Percentiles rank a stretch among this genome's conserved stretches.
Evolutionary conservation across 2,329 filamentous ascomycete species (phyloP).

Genomic region (Trichoderma lentiforme): DNA sequence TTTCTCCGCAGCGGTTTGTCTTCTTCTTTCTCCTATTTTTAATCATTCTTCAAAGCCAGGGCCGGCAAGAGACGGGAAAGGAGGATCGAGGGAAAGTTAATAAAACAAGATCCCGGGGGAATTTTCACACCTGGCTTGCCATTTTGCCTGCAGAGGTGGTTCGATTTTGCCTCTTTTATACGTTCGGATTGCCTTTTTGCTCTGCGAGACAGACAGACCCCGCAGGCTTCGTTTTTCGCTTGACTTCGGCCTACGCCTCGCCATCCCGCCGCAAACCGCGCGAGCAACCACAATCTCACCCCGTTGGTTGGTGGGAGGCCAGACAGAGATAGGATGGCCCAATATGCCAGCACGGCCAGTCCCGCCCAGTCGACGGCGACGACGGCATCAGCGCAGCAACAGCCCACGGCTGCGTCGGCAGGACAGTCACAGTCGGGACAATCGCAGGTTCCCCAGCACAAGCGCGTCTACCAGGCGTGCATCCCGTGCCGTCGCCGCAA

Average conservation of each 20-base stretch:
- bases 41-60: neutral
- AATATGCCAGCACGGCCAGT: slow-evolving; percentile 23
- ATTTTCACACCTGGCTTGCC: neutral
- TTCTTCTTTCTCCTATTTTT: neutral
- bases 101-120: neutral
- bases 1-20: neutral
- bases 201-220: slow-evolving; percentile 11
- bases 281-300: slow-evolving; percentile 14
- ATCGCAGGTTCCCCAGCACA: slow-evolving; percentile 43
- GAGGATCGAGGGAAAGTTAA: neutral
- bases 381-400: slow-evolving; percentile 21
- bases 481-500: slow-evolving; percentile 61
- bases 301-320: neutral
- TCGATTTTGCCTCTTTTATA: neutral
- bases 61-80: neutral
- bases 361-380: slow-evolving; percentile 23
- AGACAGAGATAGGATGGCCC: slow-evolving; percentile 21
- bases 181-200: neutral
- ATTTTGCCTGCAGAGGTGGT: neutral
- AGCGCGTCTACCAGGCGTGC: slow-evolving; percentile 62
- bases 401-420: slow-evolving; percentile 10
- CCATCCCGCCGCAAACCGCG: slow-evolving; percentile 37
- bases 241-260: slow-evolving; percentile 26
- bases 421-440: neutral
- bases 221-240: slow-evolving; percentile 8